Conservation (phyloP, 2,329 filamentous ascomycete species). For the Cercospora sp. region DNA sequence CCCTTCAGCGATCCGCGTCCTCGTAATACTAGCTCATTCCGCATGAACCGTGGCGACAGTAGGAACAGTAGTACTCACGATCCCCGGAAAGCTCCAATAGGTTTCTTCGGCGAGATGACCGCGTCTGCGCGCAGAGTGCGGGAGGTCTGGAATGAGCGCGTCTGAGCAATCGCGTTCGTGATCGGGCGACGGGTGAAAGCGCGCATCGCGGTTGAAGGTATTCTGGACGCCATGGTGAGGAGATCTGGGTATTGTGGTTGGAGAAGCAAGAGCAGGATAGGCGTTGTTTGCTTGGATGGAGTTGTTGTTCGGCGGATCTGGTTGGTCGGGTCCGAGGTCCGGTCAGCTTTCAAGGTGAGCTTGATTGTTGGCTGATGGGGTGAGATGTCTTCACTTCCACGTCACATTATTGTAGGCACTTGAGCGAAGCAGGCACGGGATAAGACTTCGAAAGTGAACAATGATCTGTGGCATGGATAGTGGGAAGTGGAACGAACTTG, state of each 20-base stretch:
- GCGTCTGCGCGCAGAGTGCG: conserved; percentile 25
- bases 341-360: not conserved
- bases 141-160: conserved; percentile 43
- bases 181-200: conserved; percentile 25
- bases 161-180: conserved; percentile 12
- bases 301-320: not conserved
- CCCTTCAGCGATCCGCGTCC: too few species aligned
- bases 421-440: not conserved
- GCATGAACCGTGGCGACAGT: too few species aligned
- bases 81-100: conserved; percentile 70
- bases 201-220: conserved; percentile 41
- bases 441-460: not conserved
- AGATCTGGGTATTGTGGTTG: not conserved
- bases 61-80: conserved; percentile 55
- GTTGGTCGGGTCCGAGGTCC: not conserved
- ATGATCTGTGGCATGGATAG: not conserved
- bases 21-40: too few species aligned
- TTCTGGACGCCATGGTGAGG: conserved; percentile 13
- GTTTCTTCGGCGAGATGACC: conserved; percentile 59
- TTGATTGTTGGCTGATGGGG: not conserved
- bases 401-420: not conserved
- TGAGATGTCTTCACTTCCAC: not conserved
- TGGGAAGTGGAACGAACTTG: not conserved
- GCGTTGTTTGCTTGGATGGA: not conserved
- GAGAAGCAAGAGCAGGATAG: not conserved